Percentiles rank a stretch among this genome's conserved stretches.
phyloP scores from a whole-genome alignment of 2,329 filamentous ascomycete genomes.

The Arthrocladium fulminans region DNA sequence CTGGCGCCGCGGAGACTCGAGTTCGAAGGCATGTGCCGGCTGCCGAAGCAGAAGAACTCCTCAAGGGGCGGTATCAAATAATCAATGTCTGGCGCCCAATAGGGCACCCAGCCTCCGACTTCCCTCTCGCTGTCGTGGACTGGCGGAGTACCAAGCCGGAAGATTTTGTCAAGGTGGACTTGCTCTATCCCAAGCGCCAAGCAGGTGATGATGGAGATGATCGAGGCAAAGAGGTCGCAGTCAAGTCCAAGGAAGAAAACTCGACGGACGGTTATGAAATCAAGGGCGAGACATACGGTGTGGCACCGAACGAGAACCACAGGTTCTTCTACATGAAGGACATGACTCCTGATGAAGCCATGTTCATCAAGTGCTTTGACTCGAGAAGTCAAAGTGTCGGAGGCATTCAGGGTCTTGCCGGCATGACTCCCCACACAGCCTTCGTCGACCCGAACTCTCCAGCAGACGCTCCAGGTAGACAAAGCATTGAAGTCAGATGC shows the following conservation, averaged over 20 bases:
- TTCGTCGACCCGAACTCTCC: conserved; percentile 49
- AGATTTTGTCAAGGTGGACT: conserved; percentile 53
- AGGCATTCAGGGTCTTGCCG: conserved; percentile 37
- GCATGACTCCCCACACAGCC: conserved; percentile 46
- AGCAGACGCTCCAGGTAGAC: conserved; percentile 39
- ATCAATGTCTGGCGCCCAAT: conserved; percentile 67
- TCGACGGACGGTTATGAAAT: conserved; percentile 54
- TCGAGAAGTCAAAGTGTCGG: conserved; percentile 32
- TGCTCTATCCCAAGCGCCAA: conserved; percentile 53
- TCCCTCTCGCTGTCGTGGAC: conserved; percentile 61
- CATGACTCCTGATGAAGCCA: conserved; percentile 51
- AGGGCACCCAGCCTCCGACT: conserved; percentile 53
- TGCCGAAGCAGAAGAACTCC: conserved; percentile 48
- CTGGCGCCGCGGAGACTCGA: conserved; percentile 50
- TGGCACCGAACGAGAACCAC: conserved; percentile 50
- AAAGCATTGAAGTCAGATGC: conserved; percentile 58
- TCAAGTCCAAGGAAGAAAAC: conserved; percentile 37
- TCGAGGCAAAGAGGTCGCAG: conserved; percentile 49
- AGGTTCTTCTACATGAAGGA: conserved; percentile 59
- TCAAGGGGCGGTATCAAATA: conserved; percentile 54
- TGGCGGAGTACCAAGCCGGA: conserved; percentile 48
- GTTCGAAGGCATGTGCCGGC: conserved; percentile 52
- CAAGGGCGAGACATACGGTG: conserved; percentile 54
- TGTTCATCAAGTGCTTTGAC: conserved; percentile 51
- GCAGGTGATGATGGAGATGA: conserved; percentile 54